These are phyloP conservation scores for Ophiosphaerella korrae DNA, from an alignment of 2,329 filamentous ascomycete species.

Conservation along the genomic window DNA sequence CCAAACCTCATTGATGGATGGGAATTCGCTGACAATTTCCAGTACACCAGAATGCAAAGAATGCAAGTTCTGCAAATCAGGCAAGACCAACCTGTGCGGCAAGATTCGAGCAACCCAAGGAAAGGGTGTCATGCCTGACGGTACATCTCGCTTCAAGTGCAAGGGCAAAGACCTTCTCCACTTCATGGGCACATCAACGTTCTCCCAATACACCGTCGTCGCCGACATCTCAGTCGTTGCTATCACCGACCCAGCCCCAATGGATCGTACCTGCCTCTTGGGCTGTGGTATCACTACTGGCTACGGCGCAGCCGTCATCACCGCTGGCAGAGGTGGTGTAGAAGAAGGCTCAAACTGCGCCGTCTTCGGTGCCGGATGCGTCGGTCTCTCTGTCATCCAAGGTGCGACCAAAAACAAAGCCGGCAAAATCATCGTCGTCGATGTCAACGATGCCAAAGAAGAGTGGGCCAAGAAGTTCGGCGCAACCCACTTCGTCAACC, in stretches of 20 bases:
- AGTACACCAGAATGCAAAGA: conserved; percentile 96
- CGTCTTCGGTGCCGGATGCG: conserved; percentile 93
- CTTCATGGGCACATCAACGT: conserved; percentile 99
- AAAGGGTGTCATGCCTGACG: conserved; percentile 95
- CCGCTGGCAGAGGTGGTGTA: conserved; percentile 70
- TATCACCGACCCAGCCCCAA: conserved; percentile 85
- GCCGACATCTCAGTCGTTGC: conserved; percentile 98
- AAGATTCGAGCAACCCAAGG: conserved; percentile 98
- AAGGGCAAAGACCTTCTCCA: conserved; percentile 94
- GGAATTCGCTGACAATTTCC: conserved; percentile 24
- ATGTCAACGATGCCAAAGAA: conserved; percentile 89
- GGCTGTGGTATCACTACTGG: conserved; percentile 99
- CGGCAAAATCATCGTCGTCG: conserved; percentile 75
- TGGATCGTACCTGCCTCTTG: conserved; percentile 94
- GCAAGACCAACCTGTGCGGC: conserved; percentile 98
- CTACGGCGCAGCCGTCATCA: conserved; percentile 93
- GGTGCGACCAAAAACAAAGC: conserved; percentile 86
- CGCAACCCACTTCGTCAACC: conserved; percentile 96
- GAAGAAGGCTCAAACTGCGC: conserved; percentile 89
- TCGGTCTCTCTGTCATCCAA: conserved; percentile 93
- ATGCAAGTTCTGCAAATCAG: conserved; percentile 99
- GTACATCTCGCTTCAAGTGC: conserved; percentile 90
- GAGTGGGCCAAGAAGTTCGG: conserved; percentile 93
- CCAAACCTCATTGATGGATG: background rate
- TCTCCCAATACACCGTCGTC: conserved; percentile 98